Base-by-base conservation (phyloP, 2,329 filamentous ascomycete genomes). In the Penicillium sp. region DNA sequence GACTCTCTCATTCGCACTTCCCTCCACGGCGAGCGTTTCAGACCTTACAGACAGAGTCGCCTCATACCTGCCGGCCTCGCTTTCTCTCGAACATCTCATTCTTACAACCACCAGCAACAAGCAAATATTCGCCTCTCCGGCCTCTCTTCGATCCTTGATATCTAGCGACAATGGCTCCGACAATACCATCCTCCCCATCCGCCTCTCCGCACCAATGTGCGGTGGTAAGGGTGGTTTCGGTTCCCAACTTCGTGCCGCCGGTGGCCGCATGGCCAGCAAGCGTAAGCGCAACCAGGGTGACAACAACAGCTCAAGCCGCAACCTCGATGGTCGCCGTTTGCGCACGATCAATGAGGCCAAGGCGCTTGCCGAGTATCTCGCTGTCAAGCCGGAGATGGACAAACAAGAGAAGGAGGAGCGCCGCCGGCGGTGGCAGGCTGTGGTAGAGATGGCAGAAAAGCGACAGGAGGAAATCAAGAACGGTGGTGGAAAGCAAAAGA, bases 221-320 rank as follows among this genome's bases (percentile, higher is more conserved):
- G 95, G 96, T 80, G 96, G 96, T 74, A 99, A 99, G 75, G 95
- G 95, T 77, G 95, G 95, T 72, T 99, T 99, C 75, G 95, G 95
- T 57, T 98, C 94, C 1, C 96, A 99, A 77, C 87, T 99, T 40
- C 92, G 96, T 73, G 95, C 96, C 0, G 95, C 95, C 3, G 95
- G 96, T 73, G 95, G 96, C 43, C 94, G 96, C 80, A 99, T 99
- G 95, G 96, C 93, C 2, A 94, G 91, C n/a, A 87, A 88, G 69
- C 96, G 96, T 81, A 95, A 94, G 83, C 89, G 89, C 72, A 89
- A 89, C 58, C 87, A 91, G 69, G 89, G 87, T 56, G 92, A 96
- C 40, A 89, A 92, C 63, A 94, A 96, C 71, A 93, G 88, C 26
- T 97, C 93, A 2, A 97, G 92, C 73, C 88, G 95, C 65, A 99